Evolutionary conservation across 345 rosid species (phyloP).

Genomic region (Hibiscus mutabilis): DNA sequence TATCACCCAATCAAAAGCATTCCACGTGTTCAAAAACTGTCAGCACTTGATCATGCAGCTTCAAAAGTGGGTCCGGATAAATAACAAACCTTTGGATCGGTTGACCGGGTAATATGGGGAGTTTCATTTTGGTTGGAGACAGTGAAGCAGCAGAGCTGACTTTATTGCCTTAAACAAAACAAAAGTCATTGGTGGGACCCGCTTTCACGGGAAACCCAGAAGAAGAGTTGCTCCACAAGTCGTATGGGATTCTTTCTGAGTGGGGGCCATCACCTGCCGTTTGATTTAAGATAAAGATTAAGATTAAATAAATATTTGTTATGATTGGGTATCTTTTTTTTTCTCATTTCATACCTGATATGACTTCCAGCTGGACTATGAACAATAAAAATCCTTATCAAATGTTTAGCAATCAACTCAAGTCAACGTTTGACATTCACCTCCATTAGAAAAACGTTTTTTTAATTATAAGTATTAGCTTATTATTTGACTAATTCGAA

Average conservation of each 20-base stretch:
- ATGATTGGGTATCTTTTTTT: not conserved
- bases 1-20: not conserved
- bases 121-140: conserved; percentile 32
- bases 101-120: conserved; percentile 16
- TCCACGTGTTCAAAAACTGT: conserved; percentile 24
- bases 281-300: not conserved
- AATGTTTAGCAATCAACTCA: no score
- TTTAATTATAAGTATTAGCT: no score
- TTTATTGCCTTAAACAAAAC: conserved; percentile 29
- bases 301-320: not conserved
- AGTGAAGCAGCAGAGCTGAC: conserved; percentile 48
- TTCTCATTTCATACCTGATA: not conserved
- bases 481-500: no score
- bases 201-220: conserved; percentile 37
- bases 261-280: not conserved
- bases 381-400: not conserved
- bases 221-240: conserved; percentile 20
- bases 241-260: conserved; percentile 34
- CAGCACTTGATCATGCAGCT: conserved; percentile 26
- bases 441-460: no score
- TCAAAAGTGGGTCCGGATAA: conserved; percentile 7
- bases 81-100: conserved; percentile 37
- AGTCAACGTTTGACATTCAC: not conserved
- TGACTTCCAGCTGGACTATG: not conserved
- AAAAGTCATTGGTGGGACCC: conserved; percentile 22